Percentiles rank a stretch among this genome's conserved stretches.
Conservation (phyloP, 108 stramenopile genomes). For the Craspedostauros australis region DNA sequence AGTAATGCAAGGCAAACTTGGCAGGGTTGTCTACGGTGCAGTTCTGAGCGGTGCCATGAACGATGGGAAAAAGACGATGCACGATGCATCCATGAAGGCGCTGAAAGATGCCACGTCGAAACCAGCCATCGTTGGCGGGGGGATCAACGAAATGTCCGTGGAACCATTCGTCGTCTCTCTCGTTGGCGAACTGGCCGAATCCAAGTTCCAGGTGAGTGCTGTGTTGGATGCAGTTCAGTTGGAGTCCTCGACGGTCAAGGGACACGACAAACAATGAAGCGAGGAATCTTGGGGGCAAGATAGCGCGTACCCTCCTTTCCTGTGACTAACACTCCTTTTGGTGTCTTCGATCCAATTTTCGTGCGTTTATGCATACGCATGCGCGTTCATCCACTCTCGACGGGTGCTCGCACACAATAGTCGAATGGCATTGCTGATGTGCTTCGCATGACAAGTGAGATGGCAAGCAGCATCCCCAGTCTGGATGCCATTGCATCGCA, state of each 20-base stretch:
- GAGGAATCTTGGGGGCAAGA: no score
- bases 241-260: background rate
- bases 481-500: slow-evolving; percentile 28
- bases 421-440: slow-evolving; percentile 64
- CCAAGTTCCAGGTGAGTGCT: slow-evolving; percentile 49
- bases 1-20: slow-evolving; percentile 57
- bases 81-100: slow-evolving; percentile 68
- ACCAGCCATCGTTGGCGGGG: slow-evolving; percentile 41
- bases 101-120: slow-evolving; percentile 36
- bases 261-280: no score
- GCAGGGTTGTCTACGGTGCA: slow-evolving; percentile 53
- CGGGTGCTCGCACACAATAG: slow-evolving; percentile 14
- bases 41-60: slow-evolving; percentile 72
- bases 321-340: no score
- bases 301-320: no score
- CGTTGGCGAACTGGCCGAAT: slow-evolving; percentile 59
- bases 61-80: slow-evolving; percentile 82
- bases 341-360: background rate
- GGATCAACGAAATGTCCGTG: slow-evolving; percentile 42
- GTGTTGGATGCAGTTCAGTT: background rate
- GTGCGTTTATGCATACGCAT: no score
- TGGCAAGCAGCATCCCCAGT: slow-evolving; percentile 32
- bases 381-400: background rate
- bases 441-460: slow-evolving; percentile 32
- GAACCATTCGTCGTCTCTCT: slow-evolving; percentile 53